A percentile compares a stretch with the other conserved stretches of the same genome.
These are phyloP conservation scores for Termitomyces sp. DNA, from an alignment of 768 basidiomycete genomes.

Conservation along the genomic window DNA sequence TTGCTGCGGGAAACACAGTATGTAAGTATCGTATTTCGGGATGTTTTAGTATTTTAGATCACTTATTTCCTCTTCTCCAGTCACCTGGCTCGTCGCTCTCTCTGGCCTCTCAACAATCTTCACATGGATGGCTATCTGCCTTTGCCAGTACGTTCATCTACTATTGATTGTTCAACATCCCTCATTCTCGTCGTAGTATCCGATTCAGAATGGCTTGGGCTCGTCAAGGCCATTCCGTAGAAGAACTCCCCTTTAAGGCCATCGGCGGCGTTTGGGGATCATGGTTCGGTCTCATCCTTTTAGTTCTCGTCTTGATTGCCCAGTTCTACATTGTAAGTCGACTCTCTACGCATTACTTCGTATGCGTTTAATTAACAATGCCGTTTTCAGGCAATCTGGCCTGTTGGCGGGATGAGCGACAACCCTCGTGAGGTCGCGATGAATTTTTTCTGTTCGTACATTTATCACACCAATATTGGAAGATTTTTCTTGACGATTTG, in stretches of 20 bases:
- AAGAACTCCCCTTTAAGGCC: conserved; percentile 43
- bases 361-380: background rate
- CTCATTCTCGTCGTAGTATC: conserved; percentile 23
- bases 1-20: conserved; percentile 31
- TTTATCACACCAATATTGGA: background rate
- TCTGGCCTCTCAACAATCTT: conserved; percentile 46
- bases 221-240: conserved; percentile 39
- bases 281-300: conserved; percentile 40
- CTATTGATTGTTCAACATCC: background rate
- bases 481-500: background rate
- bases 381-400: conserved; percentile 33
- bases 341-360: background rate
- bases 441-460: conserved; percentile 35
- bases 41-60: background rate
- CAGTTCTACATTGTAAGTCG: conserved; percentile 40
- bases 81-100: conserved; percentile 40
- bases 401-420: conserved; percentile 31
- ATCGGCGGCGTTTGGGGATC: conserved; percentile 42
- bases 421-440: conserved; percentile 26
- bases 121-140: conserved; percentile 42
- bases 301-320: conserved; percentile 37
- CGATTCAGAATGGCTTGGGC: conserved; percentile 43
- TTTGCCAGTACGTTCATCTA: conserved; percentile 36
- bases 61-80: conserved; percentile 16
- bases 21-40: conserved; percentile 24